A percentile compares a stretch with the other conserved stretches of the same genome.
These are phyloP conservation scores for Beta vulgaris DNA, from an alignment of 148 eudicot genomes.

Conservation along the genomic window DNA sequence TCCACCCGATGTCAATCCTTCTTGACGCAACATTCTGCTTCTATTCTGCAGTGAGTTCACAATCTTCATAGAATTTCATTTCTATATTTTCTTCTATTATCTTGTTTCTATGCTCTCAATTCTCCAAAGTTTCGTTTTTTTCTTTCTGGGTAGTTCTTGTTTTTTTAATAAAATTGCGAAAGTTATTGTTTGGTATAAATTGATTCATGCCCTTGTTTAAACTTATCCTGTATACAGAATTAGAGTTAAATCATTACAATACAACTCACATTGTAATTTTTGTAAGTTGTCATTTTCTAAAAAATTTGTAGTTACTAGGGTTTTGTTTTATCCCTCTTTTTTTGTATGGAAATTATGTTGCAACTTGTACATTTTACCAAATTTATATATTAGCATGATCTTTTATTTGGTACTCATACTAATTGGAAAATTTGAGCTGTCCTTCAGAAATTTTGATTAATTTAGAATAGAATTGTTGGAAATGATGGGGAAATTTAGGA, in stretches of 20 bases:
- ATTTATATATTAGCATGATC: too few relatives aligned
- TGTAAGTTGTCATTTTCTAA: neutral
- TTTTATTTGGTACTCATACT: too few relatives aligned
- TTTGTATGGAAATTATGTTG: too few relatives aligned
- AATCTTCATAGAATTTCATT: neutral
- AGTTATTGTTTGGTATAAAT: neutral
- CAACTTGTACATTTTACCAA: too few relatives aligned
- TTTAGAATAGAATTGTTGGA: neutral
- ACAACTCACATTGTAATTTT: neutral
- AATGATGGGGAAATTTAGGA: neutral
- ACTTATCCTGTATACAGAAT: neutral
- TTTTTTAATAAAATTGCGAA: neutral
- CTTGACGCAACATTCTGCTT: conserved; percentile 13
- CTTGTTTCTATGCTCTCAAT: neutral
- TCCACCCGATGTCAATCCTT: conserved; percentile 1
- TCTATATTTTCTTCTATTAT: neutral
- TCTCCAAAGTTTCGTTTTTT: neutral
- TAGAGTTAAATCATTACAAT: neutral
- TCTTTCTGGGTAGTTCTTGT: neutral
- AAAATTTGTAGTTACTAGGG: neutral
- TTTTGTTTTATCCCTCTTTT: too few relatives aligned
- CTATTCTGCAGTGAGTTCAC: conserved; percentile 17
- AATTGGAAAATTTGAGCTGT: neutral
- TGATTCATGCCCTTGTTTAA: neutral
- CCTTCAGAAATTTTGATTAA: neutral